A percentile compares a stretch with the other conserved stretches of the same genome.
These are phyloP conservation scores for Penicillium macrosclerotiorum DNA, from an alignment of 495 filamentous ascomycete genomes.

Conservation along the genomic window DNA sequence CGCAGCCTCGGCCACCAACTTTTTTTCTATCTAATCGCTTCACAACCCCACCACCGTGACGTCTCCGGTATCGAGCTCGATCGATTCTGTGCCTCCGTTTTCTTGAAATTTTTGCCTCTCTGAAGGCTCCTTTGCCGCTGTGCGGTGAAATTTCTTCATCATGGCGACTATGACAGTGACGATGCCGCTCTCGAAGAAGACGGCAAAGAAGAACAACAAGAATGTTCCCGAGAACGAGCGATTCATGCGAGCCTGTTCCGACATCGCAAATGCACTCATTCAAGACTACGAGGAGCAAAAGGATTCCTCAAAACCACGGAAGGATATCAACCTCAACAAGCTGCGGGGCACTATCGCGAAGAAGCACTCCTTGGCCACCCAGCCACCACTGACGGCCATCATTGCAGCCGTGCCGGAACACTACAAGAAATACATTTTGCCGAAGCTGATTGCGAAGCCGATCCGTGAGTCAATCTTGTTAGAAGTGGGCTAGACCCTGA, in stretches of 20 bases:
- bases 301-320: conserved; percentile 66
- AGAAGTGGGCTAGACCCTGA: not conserved
- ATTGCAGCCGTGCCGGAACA: conserved; percentile 97
- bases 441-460: conserved; percentile 92
- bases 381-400: conserved; percentile 92
- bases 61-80: not conserved
- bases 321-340: conserved; percentile 90
- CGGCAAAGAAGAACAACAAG: conserved; percentile 64
- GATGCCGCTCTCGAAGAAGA: conserved; percentile 47
- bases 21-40: conserved; percentile 28
- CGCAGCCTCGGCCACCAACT: conserved; percentile 27
- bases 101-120: not conserved
- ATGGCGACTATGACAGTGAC: conserved; percentile 68
- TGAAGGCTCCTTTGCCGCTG: not conserved
- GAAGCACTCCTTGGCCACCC: conserved; percentile 80
- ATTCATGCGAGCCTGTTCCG: conserved; percentile 88
- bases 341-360: conserved; percentile 84
- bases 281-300: conserved; percentile 82
- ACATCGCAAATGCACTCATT: conserved; percentile 89
- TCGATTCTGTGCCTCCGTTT: not conserved
- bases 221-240: conserved; percentile 89
- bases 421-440: conserved; percentile 98
- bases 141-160: conserved; percentile 19
- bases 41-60: conserved; percentile 17
- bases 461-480: conserved; percentile 59